Conservation (phyloP, 1,284 basidiomycete species). For the Rhodotorula mucilaginosa region DNA sequence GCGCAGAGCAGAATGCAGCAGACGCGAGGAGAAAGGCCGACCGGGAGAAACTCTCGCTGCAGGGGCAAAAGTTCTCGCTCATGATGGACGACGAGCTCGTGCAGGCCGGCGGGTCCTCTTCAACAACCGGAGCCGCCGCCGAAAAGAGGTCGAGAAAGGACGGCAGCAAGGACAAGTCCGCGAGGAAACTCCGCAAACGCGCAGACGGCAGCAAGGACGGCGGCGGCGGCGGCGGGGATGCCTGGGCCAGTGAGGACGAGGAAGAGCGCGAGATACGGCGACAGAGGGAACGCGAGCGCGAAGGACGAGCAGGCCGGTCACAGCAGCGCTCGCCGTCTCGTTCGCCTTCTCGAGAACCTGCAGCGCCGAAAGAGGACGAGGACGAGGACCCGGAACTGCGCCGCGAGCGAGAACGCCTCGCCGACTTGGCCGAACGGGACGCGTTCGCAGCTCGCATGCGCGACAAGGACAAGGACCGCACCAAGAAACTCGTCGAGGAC, state of each 20-base stretch:
- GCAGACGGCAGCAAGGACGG: conserved; percentile 36
- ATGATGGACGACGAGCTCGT: conserved; percentile 68
- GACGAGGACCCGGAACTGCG: conserved; percentile 68
- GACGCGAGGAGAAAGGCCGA: conserved; percentile 57
- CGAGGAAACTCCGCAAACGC: conserved; percentile 32
- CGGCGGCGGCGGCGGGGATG: conserved; percentile 63
- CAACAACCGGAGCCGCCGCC: neutral
- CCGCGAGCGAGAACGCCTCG: conserved; percentile 69
- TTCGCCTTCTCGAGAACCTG: conserved; percentile 25
- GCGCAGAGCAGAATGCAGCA: conserved; percentile 55
- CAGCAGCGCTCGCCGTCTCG: conserved; percentile 45
- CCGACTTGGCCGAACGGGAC: conserved; percentile 83
- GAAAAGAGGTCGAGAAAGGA: conserved; percentile 30
- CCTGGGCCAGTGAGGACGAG: conserved; percentile 79
- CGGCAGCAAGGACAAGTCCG: conserved; percentile 58
- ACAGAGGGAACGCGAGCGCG: conserved; percentile 53
- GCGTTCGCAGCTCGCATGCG: conserved; percentile 86
- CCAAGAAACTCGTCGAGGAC: conserved; percentile 90
- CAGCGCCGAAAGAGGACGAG: conserved; percentile 47
- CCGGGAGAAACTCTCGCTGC: conserved; percentile 56
- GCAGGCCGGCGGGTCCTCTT: conserved; percentile 30
- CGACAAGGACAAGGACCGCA: conserved; percentile 76
- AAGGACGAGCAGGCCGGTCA: conserved; percentile 45
- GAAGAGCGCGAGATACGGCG: conserved; percentile 57
- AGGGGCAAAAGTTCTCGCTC: conserved; percentile 71